Evolutionary conservation across 2,329 filamentous ascomycete species (phyloP), one percentile per base, ranked within the genome.

Genomic region (Penicillium brasilianum): DNA sequence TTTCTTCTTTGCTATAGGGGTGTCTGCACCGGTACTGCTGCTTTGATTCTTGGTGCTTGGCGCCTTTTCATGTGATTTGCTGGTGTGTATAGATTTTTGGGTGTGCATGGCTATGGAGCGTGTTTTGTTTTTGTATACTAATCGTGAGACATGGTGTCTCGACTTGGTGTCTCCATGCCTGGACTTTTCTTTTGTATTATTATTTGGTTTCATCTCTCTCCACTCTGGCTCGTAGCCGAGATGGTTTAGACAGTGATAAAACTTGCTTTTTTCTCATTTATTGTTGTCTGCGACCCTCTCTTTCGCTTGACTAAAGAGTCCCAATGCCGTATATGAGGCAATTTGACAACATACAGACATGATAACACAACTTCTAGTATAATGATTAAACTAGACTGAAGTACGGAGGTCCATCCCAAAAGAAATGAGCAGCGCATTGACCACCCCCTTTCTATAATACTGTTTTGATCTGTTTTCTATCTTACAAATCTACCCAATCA

Each of bases 31-130:
- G 86, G 86, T 78, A 88, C 86, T 34, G 86, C 86, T 51, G 86
- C 87, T 63, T 78, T 89, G 67, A 87, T 89, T 79, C 77, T 89
- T 61, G 86, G 86, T 87, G 86, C 87, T 69, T 89, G 86, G 86
- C 82, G 86, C 70, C 77, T 89, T 72, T 81, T 89, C 70, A 88
- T 88, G 85, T 89, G 66, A 74, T 34, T 13, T 52, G 13, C 11
- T 30, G 20, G 60, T 30, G 55, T 43, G 18, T 39, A 34, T 20
- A 59, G 48, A 57, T 46, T 54, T 18, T n/a, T 20, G 30, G 13
- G 16, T 53, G 41, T 66, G 67, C 67, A 70, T 70, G 39, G 60
- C 50, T 62, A 50, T n/a, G 68, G 67, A 64, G 68, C 61, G 63
- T 34, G 61, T 52, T 55, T 46, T 55, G 43, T 53, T 55, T 34